Conservation (phyloP, 768 basidiomycete genomes). For the Phaeotremella skinneri region DNA sequence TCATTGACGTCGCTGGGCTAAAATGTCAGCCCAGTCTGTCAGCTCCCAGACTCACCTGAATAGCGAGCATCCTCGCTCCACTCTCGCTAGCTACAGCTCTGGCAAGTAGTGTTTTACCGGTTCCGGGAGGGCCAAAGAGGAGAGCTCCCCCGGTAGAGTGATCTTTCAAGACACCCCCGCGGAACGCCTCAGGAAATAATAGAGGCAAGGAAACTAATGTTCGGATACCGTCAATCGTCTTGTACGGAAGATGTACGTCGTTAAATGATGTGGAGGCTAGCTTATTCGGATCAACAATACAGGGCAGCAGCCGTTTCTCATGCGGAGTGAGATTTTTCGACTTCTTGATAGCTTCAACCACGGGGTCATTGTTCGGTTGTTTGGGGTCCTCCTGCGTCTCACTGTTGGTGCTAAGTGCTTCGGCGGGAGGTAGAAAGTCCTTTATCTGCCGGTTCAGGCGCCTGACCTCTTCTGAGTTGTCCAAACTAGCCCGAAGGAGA, state of each 20-base stretch:
- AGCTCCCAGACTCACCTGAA: slow-evolving; percentile 53
- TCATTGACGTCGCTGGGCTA: slow-evolving; percentile 92
- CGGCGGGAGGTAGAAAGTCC: not conserved
- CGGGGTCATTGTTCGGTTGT: slow-evolving; percentile 56
- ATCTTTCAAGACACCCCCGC: slow-evolving; percentile 81
- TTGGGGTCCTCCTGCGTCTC: not conserved
- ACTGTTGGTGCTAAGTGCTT: not conserved
- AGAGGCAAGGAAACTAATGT: slow-evolving; percentile 87
- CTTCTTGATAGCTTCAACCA: slow-evolving; percentile 72
- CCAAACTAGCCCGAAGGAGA: slow-evolving; percentile 19
- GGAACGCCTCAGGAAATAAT: slow-evolving; percentile 80
- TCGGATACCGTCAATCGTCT: slow-evolving; percentile 87
- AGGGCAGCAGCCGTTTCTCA: slow-evolving; percentile 74
- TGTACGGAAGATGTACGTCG: slow-evolving; percentile 81
- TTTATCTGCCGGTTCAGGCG: not conserved
- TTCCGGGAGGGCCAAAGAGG: slow-evolving; percentile 84
- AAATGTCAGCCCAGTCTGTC: not conserved
- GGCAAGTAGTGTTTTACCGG: slow-evolving; percentile 86
- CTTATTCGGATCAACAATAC: slow-evolving; percentile 79
- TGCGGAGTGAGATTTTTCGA: slow-evolving; percentile 75
- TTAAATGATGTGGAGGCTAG: slow-evolving; percentile 65
- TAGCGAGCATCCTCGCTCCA: slow-evolving; percentile 85
- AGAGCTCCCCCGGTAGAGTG: slow-evolving; percentile 89
- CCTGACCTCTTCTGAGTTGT: slow-evolving; percentile 6
- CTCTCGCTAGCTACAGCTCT: slow-evolving; percentile 90